A percentile compares a stretch with the other conserved stretches of the same genome.
Evolutionary conservation across 2,329 filamentous ascomycete genomes (phyloP).

Genomic region (Penicillium polonicum): DNA sequence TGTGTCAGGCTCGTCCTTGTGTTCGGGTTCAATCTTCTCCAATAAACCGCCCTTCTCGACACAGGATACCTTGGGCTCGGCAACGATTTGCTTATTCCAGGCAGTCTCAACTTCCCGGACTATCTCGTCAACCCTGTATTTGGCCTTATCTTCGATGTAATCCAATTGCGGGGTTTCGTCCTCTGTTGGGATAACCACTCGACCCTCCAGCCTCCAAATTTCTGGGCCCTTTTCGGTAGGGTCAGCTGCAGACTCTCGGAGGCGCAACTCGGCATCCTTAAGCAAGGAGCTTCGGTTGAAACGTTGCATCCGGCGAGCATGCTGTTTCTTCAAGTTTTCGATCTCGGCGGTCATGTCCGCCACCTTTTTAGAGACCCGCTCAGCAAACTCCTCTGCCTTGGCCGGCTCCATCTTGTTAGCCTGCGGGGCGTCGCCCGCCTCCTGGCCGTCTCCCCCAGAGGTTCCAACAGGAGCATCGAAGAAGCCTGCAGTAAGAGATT

Average conservation of each 20-base stretch:
- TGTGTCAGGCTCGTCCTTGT: slow-evolving; percentile 35
- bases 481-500: slow-evolving; percentile 77
- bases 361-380: slow-evolving; percentile 70
- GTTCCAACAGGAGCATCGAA: slow-evolving; percentile 61
- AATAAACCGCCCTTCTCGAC: slow-evolving; percentile 76
- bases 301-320: slow-evolving; percentile 71
- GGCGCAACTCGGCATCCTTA: slow-evolving; percentile 70
- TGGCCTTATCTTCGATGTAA: slow-evolving; percentile 44
- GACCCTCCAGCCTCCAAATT: slow-evolving; percentile 63
- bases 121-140: slow-evolving; percentile 64
- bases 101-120: slow-evolving; percentile 70
- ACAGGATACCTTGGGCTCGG: slow-evolving; percentile 64
- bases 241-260: slow-evolving; percentile 64
- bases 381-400: slow-evolving; percentile 81
- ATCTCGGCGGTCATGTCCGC: slow-evolving; percentile 76
- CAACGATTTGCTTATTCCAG: slow-evolving; percentile 65
- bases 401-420: slow-evolving; percentile 67
- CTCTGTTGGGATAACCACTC: slow-evolving; percentile 34
- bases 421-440: slow-evolving; percentile 31
- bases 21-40: slow-evolving; percentile 49
- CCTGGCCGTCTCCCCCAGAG: slow-evolving; percentile 30
- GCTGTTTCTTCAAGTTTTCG: slow-evolving; percentile 75
- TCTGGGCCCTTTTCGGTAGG: slow-evolving; percentile 57
- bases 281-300: slow-evolving; percentile 70
- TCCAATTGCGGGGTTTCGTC: slow-evolving; percentile 37